These are phyloP conservation scores for Neoarthrinium moseri DNA, from an alignment of 2,329 filamentous ascomycete genomes.

Conservation along the genomic window DNA sequence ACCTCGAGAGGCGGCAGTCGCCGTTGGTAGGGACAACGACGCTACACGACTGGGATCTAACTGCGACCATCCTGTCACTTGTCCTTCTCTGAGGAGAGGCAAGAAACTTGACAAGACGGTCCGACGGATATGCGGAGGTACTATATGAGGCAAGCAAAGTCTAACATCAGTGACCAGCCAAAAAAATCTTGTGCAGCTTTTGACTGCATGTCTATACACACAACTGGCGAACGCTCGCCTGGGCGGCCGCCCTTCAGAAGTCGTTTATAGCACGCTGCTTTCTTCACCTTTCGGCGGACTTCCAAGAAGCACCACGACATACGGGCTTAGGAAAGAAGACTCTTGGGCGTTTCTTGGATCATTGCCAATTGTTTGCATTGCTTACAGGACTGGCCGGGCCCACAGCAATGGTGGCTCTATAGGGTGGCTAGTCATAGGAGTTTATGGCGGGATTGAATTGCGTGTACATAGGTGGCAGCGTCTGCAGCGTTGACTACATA, in stretches of 20 bases:
- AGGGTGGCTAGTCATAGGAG: not conserved
- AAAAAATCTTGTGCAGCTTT: too few relatives aligned
- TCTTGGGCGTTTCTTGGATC: not conserved
- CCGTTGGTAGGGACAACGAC: conserved; percentile 21
- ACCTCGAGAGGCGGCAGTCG: conserved; percentile 20
- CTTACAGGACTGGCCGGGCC: not conserved
- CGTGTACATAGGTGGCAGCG: not conserved
- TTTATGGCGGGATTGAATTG: not conserved
- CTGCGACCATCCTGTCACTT: too few relatives aligned
- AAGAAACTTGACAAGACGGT: too few relatives aligned
- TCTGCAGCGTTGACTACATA: not conserved
- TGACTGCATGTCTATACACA: too few relatives aligned
- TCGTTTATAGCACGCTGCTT: too few relatives aligned
- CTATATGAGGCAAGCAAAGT: too few relatives aligned
- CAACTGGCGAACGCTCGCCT: too few relatives aligned
- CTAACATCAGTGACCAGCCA: too few relatives aligned
- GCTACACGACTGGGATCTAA: not conserved
- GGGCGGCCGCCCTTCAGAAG: too few relatives aligned
- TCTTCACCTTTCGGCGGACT: too few relatives aligned
- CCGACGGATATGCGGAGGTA: too few relatives aligned
- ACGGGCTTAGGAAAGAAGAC: not conserved
- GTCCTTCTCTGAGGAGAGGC: not conserved
- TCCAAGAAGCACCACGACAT: too few relatives aligned
- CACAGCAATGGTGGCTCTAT: not conserved
- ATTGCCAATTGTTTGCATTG: not conserved